Evolutionary conservation across 2,329 filamentous ascomycete species (phyloP), one percentile per base, ranked within the genome.

Genomic region (Emmonsiellopsis sp.): DNA sequence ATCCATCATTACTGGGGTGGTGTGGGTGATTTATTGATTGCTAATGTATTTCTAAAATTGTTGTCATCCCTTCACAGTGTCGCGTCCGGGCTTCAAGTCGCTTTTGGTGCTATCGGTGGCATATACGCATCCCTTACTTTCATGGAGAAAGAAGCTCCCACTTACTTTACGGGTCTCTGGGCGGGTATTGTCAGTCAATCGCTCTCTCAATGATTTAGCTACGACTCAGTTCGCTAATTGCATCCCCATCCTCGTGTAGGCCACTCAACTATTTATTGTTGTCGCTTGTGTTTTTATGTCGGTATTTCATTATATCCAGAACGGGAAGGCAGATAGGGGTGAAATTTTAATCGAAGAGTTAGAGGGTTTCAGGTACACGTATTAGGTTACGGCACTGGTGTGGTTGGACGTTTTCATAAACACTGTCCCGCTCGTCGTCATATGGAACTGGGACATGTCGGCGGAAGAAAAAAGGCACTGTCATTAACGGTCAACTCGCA

Each of bases 291-390:
- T 33, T 7, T 27, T 60, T 14, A 56, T 68, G 45, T 64, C 60
- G 0, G 10, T 64, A 11, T 65, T 66, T 34, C 66, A 71, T 53
- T 56, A 58, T 34, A 42, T 54, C 6, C 60, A 61, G 40, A 71
- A 71, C 55, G 60, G 62, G 50, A 57, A 66, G 47, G 63, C 59
- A n/a, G 68, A 63, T 17, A 51, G 51, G 10, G 68, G 68, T 13
- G 63, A 65, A 33, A 62, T 67, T 58, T 53, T 63, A 6, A 68
- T 71, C 54, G 68, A 68, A 40, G 62, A 62, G 2, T 60, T 67
- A 49, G 60, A 58, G 31, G 68, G 65, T 3, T 70, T 69, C 51
- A 61, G 56, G 46, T 70, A 69, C 32, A 62, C 72, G 1, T 39
- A 13, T 10, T 39, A 6, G 40, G 10, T 32, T 42, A 39, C 37